phyloP scores from a whole-genome alignment of 2,329 filamentous ascomycete genomes.

The Salinomyces thailandicus region DNA sequence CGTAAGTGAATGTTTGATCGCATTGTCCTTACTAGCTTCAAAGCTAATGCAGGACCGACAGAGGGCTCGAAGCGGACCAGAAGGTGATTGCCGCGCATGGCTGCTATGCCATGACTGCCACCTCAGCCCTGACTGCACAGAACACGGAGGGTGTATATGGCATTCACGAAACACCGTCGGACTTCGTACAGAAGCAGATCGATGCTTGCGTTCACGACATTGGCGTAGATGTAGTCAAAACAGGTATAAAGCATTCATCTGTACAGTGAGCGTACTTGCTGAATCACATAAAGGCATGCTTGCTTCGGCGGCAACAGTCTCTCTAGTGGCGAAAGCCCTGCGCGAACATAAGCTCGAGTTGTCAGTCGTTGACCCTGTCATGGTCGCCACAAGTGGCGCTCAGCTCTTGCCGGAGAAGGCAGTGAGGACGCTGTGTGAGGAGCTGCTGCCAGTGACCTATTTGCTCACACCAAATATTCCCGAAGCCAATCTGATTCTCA shows the following conservation, averaged over 20 bases:
- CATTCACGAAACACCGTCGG: conserved; percentile 67
- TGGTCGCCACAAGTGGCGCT: conserved; percentile 77
- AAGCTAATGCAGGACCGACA: conserved; percentile 30
- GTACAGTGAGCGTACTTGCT: conserved; percentile 5
- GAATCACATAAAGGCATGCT: conserved; percentile 59
- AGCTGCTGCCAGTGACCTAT: conserved; percentile 55
- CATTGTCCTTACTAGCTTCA: no score
- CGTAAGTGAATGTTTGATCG: no score
- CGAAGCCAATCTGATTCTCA: conserved; percentile 57
- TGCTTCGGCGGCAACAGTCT: conserved; percentile 59
- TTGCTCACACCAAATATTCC: conserved; percentile 69
- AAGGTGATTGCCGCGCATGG: conserved; percentile 83
- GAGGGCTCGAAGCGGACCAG: conserved; percentile 89
- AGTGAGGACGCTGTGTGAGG: conserved; percentile 47
- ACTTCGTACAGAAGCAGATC: conserved; percentile 76
- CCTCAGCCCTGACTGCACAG: conserved; percentile 89
- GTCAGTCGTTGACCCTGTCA: conserved; percentile 77
- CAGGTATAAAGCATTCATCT: conserved; percentile 46
- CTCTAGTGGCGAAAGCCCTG: conserved; percentile 56
- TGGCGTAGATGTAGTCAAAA: conserved; percentile 82
- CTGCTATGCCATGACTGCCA: conserved; percentile 93
- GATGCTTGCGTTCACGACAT: conserved; percentile 76
- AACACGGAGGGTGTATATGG: conserved; percentile 77
- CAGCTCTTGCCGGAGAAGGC: conserved; percentile 56
- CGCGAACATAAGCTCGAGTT: conserved; percentile 45